Evolutionary conservation across 805 yeast species (phyloP), one percentile per base, ranked within the genome.

Genomic region (Candida dajiaensis): DNA sequence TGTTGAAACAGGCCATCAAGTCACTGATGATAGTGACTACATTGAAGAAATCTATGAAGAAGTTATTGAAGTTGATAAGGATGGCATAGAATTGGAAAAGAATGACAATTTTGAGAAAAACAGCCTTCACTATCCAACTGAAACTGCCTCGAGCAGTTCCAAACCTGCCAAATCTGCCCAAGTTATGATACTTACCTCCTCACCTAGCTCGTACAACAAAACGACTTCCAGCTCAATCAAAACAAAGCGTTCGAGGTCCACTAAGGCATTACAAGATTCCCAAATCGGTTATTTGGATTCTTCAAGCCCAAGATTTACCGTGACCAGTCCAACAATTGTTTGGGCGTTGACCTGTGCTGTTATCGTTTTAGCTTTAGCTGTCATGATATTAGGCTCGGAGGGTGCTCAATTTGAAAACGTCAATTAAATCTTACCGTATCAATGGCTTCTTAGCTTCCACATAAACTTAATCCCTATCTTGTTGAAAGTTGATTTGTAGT

Each of bases 21-120:
- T 13, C 11, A 13, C 23, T 20, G n/a, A 19, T 36, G 25, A 10
- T 7, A 22, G 23, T 11, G 50, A 41, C 13, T 15, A 16, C 2
- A 40, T 29, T 21, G 28, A 31, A 8, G 45, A 43, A 36, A 33
- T 38, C 37, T 38, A 43, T 18, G 41, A 41, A 31, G 47, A 47
- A 20, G 40, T 47, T 2, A 36, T 36, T 36, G 39, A 36, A 20
- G 23, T 33, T 8, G 36, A 33, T 16, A 20, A 33, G 16, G 6
- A 16, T 11, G 20, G 20, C 15, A 33, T 16, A 11, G 36, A 18
- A 18, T 18, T 33, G 20, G 36, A 33, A 33, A 33, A 8, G 36
- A 20, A 33, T 9, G 11, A 13, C n/a, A n/a, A 28, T 13, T 28
- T 13, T 28, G n/a, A 28, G n/a, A n/a, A 28, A 4, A n/a, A 13